Evolutionary conservation across 2,329 filamentous ascomycete species (phyloP).

Genomic region (Ophiostoma himal-ulmi): DNA sequence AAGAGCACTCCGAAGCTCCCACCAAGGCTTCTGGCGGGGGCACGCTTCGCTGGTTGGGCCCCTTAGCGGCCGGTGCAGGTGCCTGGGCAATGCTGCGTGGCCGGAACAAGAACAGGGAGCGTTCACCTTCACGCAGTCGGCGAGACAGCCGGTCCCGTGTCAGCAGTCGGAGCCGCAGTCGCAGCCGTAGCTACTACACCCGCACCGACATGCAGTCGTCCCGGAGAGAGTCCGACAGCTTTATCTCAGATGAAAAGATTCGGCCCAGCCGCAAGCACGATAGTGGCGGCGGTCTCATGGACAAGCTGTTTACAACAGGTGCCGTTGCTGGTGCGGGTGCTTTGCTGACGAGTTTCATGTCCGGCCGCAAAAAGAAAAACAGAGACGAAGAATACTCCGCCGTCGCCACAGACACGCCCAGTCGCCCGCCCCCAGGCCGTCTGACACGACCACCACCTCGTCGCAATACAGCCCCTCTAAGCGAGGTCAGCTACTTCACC

Average conservation of each 20-base stretch:
- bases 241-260: conserved; percentile 59
- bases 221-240: conserved; percentile 50
- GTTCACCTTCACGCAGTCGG: conserved; percentile 32
- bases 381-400: conserved; percentile 55
- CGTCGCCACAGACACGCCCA: conserved; percentile 56
- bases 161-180: conserved; percentile 34
- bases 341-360: conserved; percentile 54
- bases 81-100: conserved; percentile 43
- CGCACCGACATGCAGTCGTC: conserved; percentile 49
- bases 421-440: conserved; percentile 39
- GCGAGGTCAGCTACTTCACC: conserved; percentile 43
- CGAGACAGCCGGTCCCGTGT: conserved; percentile 32
- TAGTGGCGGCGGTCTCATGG: conserved; percentile 51
- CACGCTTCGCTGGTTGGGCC: conserved; percentile 44
- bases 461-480: conserved; percentile 36
- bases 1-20: conserved; percentile 50
- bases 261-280: conserved; percentile 43
- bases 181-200: conserved; percentile 29
- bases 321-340: conserved; percentile 58
- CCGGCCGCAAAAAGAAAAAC: conserved; percentile 43
- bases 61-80: conserved; percentile 49
- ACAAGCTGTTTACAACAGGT: conserved; percentile 54
- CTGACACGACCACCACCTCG: conserved; percentile 26
- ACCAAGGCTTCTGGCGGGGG: conserved; percentile 34
- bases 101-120: conserved; percentile 34